A percentile compares a stretch with the other conserved stretches of the same genome.
Conservation (phyloP, 768 basidiomycete genomes). For the Amanita phalloides region DNA sequence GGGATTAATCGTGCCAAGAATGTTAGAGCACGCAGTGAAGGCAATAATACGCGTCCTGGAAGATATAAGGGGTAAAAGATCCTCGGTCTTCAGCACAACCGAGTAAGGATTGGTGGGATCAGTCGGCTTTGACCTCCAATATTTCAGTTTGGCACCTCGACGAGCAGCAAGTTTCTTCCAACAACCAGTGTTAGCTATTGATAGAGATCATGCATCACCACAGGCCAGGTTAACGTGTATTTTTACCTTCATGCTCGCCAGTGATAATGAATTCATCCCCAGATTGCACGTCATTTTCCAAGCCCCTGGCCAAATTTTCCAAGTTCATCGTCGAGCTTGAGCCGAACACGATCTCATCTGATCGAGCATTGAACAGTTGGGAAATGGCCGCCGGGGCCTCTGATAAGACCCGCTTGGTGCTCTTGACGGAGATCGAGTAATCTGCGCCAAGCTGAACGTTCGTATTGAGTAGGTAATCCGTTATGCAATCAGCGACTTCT, state of each 20-base stretch:
- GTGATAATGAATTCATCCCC: slow-evolving; percentile 76
- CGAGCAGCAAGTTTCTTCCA: slow-evolving; percentile 70
- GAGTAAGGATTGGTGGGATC: slow-evolving; percentile 57
- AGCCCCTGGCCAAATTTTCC: slow-evolving; percentile 55
- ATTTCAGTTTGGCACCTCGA: slow-evolving; percentile 39
- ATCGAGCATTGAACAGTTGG: slow-evolving; percentile 55
- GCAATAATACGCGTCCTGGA: too few species aligned
- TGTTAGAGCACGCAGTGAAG: slow-evolving; percentile 51
- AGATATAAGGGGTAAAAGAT: slow-evolving; percentile 32
- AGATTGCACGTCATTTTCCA: slow-evolving; percentile 40
- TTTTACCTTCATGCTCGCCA: slow-evolving; percentile 67
- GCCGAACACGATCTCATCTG: slow-evolving; percentile 42
- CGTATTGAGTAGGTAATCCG: slow-evolving; percentile 58
- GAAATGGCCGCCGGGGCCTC: slow-evolving; percentile 42
- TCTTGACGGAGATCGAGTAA: slow-evolving; percentile 45
- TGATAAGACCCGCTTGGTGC: slow-evolving; percentile 32
- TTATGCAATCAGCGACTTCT: slow-evolving; percentile 45
- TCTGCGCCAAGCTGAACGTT: slow-evolving; percentile 70
- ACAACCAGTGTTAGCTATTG: slow-evolving; percentile 57
- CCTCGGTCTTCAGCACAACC: slow-evolving; percentile 38
- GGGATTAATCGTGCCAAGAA: slow-evolving; percentile 57
- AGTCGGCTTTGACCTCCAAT: slow-evolving; percentile 44
- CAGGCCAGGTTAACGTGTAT: background rate
- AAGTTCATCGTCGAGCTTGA: slow-evolving; percentile 56
- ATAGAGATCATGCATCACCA: background rate